phyloP scores from a whole-genome alignment of 345 rosid species.

The Diplotaxis tenuifolia region DNA sequence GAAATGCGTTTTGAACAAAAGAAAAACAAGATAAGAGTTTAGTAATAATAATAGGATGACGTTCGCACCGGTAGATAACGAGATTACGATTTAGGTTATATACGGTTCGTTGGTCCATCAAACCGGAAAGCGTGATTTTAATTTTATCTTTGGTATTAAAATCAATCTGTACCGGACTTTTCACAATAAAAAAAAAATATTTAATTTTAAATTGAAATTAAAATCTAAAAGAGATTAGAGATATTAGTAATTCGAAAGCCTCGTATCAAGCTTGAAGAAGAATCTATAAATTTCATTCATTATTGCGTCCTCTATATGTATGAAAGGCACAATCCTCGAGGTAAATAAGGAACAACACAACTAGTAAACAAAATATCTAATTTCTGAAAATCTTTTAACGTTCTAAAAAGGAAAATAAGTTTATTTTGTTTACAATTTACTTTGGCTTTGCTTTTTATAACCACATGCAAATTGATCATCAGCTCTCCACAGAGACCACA shows the following conservation, averaged over 20 bases:
- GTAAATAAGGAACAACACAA: neutral
- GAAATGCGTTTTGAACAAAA: neutral
- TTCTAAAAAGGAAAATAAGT: neutral
- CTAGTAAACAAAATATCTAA: neutral
- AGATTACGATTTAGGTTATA: constrained; percentile 14
- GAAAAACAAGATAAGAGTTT: neutral
- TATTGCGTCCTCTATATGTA: neutral
- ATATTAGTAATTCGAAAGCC: neutral
- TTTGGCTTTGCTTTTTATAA: neutral
- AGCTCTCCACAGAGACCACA: neutral
- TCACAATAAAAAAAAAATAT: neutral
- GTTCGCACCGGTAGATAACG: constrained; percentile 18
- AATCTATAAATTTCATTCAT: neutral
- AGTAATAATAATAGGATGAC: neutral
- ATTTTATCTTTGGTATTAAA: neutral
- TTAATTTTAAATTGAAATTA: too few species aligned
- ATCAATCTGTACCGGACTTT: neutral
- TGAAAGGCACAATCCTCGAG: neutral
- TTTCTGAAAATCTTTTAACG: neutral
- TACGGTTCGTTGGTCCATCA: neutral
- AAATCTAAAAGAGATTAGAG: too few species aligned
- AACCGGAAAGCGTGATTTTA: neutral
- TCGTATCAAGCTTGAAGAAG: neutral
- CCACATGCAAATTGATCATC: neutral
- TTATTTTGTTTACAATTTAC: neutral